Percentiles rank a stretch among this genome's conserved stretches.
These are phyloP conservation scores for Crassisporium funariophilum DNA, from an alignment of 768 basidiomycete genomes.

Conservation along the genomic window DNA sequence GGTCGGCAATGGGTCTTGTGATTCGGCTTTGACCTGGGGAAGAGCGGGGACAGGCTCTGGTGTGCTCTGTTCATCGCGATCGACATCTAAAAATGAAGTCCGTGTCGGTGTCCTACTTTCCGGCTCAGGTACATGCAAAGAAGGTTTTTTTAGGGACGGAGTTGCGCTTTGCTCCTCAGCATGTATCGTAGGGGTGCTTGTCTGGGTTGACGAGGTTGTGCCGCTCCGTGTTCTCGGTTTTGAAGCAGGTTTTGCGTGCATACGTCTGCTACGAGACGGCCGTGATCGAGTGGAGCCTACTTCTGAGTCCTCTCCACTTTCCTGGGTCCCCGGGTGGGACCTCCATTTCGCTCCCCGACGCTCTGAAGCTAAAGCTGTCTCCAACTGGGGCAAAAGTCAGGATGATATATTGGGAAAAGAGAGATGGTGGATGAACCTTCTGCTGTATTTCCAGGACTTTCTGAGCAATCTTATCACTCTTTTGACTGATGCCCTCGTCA, in stretches of 20 bases:
- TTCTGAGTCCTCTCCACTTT: slow-evolving; percentile 61
- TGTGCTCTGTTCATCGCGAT: slow-evolving; percentile 34
- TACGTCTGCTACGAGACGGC: slow-evolving; percentile 36
- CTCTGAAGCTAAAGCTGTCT: slow-evolving; percentile 70
- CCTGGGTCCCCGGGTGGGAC: slow-evolving; percentile 36
- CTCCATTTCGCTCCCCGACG: slow-evolving; percentile 46
- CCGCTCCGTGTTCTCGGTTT: slow-evolving; percentile 58
- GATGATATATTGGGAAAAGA: slow-evolving; percentile 8
- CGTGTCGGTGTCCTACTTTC: slow-evolving; percentile 44
- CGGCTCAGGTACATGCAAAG: slow-evolving; percentile 24
- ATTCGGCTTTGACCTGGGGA: slow-evolving; percentile 5
- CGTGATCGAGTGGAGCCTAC: slow-evolving; percentile 43
- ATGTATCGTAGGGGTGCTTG: slow-evolving; percentile 28
- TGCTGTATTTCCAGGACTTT: slow-evolving; percentile 89
- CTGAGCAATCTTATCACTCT: slow-evolving; percentile 85
- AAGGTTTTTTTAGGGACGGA: slow-evolving; percentile 16
- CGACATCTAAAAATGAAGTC: slow-evolving; percentile 38
- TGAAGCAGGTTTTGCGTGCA: slow-evolving; percentile 29
- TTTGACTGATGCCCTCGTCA: slow-evolving; percentile 80
- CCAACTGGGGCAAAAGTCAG: slow-evolving; percentile 51
- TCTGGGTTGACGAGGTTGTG: slow-evolving; percentile 65
- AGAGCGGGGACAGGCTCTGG: slow-evolving; percentile 34
- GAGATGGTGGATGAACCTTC: slow-evolving; percentile 57
- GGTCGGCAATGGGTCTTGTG: slow-evolving; percentile 21
- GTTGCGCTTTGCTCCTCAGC: slow-evolving; percentile 24